Percentiles rank a stretch among this genome's conserved stretches.
Evolutionary conservation across 2,329 filamentous ascomycete species (phyloP).

Genomic region (Thielaviopsis populi): DNA sequence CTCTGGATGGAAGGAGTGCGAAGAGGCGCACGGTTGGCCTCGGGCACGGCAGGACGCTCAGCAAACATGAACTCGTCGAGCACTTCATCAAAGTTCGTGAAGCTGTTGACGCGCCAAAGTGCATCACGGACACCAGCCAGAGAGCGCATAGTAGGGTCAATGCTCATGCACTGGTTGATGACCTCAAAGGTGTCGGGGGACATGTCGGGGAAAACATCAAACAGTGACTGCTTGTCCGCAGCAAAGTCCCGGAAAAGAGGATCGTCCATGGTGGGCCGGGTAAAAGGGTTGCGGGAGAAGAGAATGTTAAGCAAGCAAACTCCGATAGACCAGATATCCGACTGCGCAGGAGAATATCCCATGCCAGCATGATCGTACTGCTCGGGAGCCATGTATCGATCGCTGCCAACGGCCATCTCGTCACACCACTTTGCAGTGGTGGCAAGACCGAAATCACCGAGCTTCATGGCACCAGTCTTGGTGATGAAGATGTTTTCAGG

Average conservation of each 20-base stretch:
- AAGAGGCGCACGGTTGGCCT: conserved; percentile 84
- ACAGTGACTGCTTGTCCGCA: conserved; percentile 84
- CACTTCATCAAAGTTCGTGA: conserved; percentile 83
- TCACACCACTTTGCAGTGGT: conserved; percentile 83
- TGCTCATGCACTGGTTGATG: conserved; percentile 72
- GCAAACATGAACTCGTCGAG: conserved; percentile 74
- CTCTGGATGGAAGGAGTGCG: conserved; percentile 91
- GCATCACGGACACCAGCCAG: conserved; percentile 63
- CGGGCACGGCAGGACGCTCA: conserved; percentile 60
- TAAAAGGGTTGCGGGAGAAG: conserved; percentile 94
- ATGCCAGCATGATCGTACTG: conserved; percentile 80
- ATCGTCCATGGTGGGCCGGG: conserved; percentile 76
- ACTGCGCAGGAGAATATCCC: conserved; percentile 84
- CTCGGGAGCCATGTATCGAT: conserved; percentile 98
- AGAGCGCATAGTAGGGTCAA: conserved; percentile 82
- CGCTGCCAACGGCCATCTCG: conserved; percentile 87
- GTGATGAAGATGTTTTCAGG: conserved; percentile 97
- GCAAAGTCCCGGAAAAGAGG: conserved; percentile 87
- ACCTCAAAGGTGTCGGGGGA: conserved; percentile 96
- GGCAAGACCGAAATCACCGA: conserved; percentile 90
- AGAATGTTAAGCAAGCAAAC: conserved; percentile 93
- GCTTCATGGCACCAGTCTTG: conserved; percentile 76
- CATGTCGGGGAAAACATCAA: conserved; percentile 97
- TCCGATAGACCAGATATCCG: conserved; percentile 93
- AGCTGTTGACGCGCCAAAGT: conserved; percentile 66